Evolutionary conservation across 106 monocot genomes (phyloP).

Genomic region (Dioscorea alata): DNA sequence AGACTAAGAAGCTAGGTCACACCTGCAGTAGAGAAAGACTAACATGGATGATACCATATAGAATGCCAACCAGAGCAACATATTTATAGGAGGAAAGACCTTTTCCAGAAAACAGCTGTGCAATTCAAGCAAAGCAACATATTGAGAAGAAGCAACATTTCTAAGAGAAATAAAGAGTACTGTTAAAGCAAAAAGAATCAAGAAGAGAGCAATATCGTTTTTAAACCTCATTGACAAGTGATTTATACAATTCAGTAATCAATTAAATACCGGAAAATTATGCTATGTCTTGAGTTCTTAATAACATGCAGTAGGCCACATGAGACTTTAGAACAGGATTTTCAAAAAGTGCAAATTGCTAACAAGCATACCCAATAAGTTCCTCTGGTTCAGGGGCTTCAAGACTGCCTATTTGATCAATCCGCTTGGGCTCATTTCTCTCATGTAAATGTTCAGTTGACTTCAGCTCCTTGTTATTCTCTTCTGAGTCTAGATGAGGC

Average conservation of each 20-base stretch:
- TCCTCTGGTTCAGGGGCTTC: slow-evolving; percentile 7
- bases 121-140: no score
- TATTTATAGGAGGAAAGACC: not conserved
- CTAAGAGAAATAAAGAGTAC: not conserved
- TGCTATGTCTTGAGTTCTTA: no score
- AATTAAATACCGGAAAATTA: not conserved
- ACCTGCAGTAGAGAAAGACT: not conserved
- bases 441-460: not conserved
- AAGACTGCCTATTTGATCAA: not conserved
- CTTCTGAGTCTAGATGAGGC: slow-evolving; percentile 1
- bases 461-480: not conserved
- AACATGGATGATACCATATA: not conserved
- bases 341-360: not conserved
- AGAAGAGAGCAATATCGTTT: not conserved
- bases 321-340: not conserved
- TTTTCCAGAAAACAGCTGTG: not conserved
- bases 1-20: not conserved
- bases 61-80: not conserved
- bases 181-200: not conserved
- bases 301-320: not conserved
- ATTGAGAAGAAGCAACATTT: not conserved
- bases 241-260: not conserved
- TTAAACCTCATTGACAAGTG: not conserved
- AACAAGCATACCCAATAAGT: slow-evolving; percentile 10
- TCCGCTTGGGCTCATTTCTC: not conserved